Base-by-base conservation (phyloP, 192 early-diverging fungal genomes). In the Coemansia furcata region DNA sequence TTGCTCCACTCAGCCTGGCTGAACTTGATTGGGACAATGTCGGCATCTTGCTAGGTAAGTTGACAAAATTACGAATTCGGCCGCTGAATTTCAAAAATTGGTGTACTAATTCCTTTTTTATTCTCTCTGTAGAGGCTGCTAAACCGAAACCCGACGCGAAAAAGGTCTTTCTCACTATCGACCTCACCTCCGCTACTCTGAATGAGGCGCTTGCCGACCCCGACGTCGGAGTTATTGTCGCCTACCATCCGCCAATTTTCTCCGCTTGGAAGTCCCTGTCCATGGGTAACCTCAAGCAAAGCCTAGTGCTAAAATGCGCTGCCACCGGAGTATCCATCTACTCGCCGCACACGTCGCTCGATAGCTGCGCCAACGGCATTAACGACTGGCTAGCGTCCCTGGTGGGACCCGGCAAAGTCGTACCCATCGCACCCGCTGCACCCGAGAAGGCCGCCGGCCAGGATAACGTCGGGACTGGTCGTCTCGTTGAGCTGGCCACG, bases 181-280 rank as follows among this genome's bases (percentile, higher is more conserved):
- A 98, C 60, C 86, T 98, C 66, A 94, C 94, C 3, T 71, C 91
- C 19, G 75, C 84, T 21, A 91, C 91, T 5, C 77, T 93, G 17
- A 83, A 91, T 21, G 95, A 95, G 66, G 93, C 90, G 9, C 63
- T 94, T 10, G 69, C 82, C 11, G 91, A 94, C 78, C 86, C 88
- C 1, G 73, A 66, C 3, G 86, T 97, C 6, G 96, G 94, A 23
- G 87, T 94, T 3, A 94, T 98, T 68, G 87, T 98, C 19, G 82
- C 94, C 23, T 98, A 98, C 79, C 95, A 96, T 73, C 97, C 95
- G 39, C 94, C 95, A 10, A 90, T 98, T 54, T 98, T 98, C 83
- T 78, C 78, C 15, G 69, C 89, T 21, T 85, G 93, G 73, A 97
- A 96, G 76, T 87, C 88, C 23, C 84, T 97, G 44, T 85, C 83